Conservation (phyloP, 495 filamentous ascomycete genomes). For the Oidiodendron maius region DNA sequence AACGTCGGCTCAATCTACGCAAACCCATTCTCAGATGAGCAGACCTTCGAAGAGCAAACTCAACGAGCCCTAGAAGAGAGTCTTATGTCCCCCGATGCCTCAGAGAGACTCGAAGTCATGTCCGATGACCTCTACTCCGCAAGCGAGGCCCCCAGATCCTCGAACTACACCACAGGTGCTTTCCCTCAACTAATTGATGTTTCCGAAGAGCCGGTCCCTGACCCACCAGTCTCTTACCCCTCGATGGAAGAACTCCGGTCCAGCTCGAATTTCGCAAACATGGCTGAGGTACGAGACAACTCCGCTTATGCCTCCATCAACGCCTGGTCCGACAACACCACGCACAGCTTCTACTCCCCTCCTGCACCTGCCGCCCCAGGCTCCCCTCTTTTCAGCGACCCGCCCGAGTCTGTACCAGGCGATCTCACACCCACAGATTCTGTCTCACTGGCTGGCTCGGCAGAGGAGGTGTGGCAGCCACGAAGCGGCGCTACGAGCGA, state of each 20-base stretch:
- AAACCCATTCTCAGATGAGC: conserved; percentile 57
- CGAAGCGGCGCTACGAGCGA: conserved; percentile 28
- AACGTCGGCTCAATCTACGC: conserved; percentile 41
- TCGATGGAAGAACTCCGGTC: conserved; percentile 9
- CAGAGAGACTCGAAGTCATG: conserved; percentile 31
- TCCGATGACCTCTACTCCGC: conserved; percentile 38
- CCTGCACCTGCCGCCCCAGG: conserved; percentile 22
- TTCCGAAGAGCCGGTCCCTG: conserved; percentile 18
- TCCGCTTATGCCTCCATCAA: conserved; percentile 46
- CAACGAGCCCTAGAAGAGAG: conserved; percentile 28
- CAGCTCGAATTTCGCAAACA: conserved; percentile 14
- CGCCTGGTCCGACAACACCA: conserved; percentile 44
- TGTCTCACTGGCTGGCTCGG: conserved; percentile 34
- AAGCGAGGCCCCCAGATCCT: conserved; percentile 6
- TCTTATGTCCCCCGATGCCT: conserved; percentile 34
- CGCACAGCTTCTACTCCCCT: conserved; percentile 43
- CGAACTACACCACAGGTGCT: conserved; percentile 12
- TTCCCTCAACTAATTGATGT: conserved; percentile 17
- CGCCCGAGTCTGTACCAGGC: conserved; percentile 23
- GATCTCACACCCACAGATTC: conserved; percentile 45
- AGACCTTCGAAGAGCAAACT: conserved; percentile 37
- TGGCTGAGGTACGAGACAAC: conserved; percentile 19
- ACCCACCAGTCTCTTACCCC: conserved; percentile 19
- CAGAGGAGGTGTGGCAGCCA: conserved; percentile 28
- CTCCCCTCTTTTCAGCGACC: conserved; percentile 17